Percentiles rank a stretch among this genome's conserved stretches.
Evolutionary conservation across 1,139 yeast species (phyloP).

Genomic region (Pichiaceae sp.): DNA sequence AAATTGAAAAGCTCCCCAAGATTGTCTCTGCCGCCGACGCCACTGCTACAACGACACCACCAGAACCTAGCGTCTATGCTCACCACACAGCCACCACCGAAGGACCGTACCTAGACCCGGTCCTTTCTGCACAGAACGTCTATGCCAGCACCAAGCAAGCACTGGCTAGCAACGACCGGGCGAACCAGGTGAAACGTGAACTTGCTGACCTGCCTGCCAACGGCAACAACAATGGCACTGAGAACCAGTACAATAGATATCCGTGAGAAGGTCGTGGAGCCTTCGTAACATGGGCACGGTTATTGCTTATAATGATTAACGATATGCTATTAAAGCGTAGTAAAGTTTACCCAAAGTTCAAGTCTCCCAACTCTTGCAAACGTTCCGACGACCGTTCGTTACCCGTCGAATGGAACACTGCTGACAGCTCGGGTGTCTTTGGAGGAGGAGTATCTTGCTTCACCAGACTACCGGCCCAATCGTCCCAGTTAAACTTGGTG

Average conservation of each 20-base stretch:
- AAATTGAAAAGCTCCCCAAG: slow-evolving; percentile 63
- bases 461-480: neutral
- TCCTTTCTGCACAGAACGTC: slow-evolving; percentile 11
- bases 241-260: neutral
- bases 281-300: too few relatives aligned
- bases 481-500: neutral
- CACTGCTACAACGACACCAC: neutral
- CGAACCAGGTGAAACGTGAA: neutral
- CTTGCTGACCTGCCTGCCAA: neutral
- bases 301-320: neutral
- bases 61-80: neutral
- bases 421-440: neutral
- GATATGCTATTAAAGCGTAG: neutral
- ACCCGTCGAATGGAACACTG: slow-evolving; percentile 1
- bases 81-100: neutral
- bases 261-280: too few relatives aligned
- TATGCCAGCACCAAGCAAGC: slow-evolving; percentile 11
- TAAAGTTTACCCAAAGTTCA: neutral
- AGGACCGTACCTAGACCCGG: slow-evolving; percentile 6
- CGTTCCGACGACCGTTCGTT: slow-evolving; percentile 3
- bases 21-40: slow-evolving; percentile 17
- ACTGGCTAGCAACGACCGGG: neutral
- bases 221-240: neutral
- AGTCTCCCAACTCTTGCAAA: slow-evolving; percentile 9
- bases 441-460: neutral